Evolutionary conservation across 2,329 filamentous ascomycete species (phyloP).

Genomic region (Teratosphaeriaceae sp.): DNA sequence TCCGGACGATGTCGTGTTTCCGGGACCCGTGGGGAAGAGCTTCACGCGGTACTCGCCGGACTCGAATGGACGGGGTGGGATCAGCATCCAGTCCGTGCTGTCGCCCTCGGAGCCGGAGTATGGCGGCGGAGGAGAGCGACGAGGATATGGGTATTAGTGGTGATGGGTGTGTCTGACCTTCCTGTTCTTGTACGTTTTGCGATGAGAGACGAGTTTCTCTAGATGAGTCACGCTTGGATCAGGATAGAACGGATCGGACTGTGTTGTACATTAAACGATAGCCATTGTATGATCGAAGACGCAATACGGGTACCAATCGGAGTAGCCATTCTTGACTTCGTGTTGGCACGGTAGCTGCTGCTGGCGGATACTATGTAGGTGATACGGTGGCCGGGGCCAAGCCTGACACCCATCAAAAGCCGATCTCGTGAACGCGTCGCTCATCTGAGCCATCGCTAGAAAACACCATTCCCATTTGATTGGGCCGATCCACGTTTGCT

Average conservation of each 20-base stretch:
- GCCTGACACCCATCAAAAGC: too few relatives aligned
- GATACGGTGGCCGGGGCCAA: too few relatives aligned
- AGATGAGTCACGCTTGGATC: neutral
- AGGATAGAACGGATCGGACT: neutral
- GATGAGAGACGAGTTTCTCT: conserved; percentile 4
- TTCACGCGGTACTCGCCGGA: conserved; percentile 18
- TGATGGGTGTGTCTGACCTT: too few relatives aligned
- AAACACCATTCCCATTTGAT: too few relatives aligned
- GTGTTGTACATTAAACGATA: neutral
- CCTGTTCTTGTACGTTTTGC: neutral
- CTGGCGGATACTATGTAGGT: too few relatives aligned
- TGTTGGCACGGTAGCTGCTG: too few relatives aligned
- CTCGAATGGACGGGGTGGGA: conserved; percentile 21
- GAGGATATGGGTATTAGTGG: too few relatives aligned
- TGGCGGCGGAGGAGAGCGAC: neutral
- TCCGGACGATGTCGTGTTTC: conserved; percentile 11
- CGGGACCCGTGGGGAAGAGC: conserved; percentile 1
- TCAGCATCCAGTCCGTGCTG: conserved; percentile 29
- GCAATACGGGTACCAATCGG: too few relatives aligned
- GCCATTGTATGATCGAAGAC: too few relatives aligned
- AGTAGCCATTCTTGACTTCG: too few relatives aligned
- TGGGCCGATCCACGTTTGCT: neutral
- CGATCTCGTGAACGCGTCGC: too few relatives aligned
- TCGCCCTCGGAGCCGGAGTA: conserved; percentile 11
- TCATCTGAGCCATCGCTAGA: too few relatives aligned